These are phyloP conservation scores for Thelonectria blattea DNA, from an alignment of 2,329 filamentous ascomycete genomes.

Conservation along the genomic window DNA sequence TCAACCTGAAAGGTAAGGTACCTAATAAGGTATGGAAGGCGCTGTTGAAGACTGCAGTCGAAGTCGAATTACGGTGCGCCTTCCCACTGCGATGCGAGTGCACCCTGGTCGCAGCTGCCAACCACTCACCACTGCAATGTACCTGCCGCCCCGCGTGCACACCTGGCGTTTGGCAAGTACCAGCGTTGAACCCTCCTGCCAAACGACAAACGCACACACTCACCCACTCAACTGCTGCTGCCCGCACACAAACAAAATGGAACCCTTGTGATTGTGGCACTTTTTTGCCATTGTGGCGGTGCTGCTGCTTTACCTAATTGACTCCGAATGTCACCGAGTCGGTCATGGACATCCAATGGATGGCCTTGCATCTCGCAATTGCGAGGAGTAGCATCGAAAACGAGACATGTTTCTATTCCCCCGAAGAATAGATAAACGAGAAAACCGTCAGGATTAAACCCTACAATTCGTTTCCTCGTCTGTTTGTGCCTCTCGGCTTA, in stretches of 20 bases:
- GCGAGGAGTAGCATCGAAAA: not conserved
- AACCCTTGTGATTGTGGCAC: not conserved
- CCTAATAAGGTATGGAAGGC: not conserved
- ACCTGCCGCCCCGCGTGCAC: slow-evolving; percentile 5
- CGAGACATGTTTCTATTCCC: not conserved
- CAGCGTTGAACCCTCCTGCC: not conserved
- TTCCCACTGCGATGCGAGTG: slow-evolving; percentile 4
- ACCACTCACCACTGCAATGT: not conserved
- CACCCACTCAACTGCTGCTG: too few relatives aligned
- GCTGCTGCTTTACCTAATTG: not conserved
- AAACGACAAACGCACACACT: slow-evolving; percentile 2
- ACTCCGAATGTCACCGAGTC: not conserved
- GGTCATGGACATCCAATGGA: too few relatives aligned
- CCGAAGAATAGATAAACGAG: not conserved
- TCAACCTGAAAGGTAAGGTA: too few relatives aligned
- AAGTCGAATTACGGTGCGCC: not conserved
- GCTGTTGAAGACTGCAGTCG: not conserved
- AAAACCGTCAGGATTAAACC: not conserved
- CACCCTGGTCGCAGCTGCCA: not conserved
- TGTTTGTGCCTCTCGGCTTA: not conserved
- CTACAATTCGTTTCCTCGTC: not conserved
- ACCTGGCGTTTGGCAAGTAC: slow-evolving; percentile 2
- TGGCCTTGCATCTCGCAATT: not conserved
- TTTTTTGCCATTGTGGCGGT: not conserved
- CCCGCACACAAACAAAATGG: not conserved